Evolutionary conservation across 345 rosid species (phyloP), one percentile per base, ranked within the genome.

Genomic region (Boechera stricta): DNA sequence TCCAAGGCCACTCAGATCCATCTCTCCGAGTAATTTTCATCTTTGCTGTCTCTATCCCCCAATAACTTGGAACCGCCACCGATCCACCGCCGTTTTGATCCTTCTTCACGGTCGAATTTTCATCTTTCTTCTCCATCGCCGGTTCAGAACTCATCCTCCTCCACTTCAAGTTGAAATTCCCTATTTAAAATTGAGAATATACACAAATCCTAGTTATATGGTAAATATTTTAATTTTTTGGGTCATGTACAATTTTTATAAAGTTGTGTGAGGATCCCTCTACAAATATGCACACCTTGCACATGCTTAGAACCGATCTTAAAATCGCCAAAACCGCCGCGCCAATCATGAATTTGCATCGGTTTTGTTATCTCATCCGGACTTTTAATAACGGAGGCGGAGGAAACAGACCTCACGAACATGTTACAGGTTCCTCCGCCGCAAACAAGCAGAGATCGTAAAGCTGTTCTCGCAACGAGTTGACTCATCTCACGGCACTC

Each of bases 1-100:
- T 90, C 97, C 97, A 90, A 13, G 94, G 93, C 97, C 97, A 90
- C 53, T 81, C 85, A 0, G 88, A 76, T 29, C 94, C 94, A 72
- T 93, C 94, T 55, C 75, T 87, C 64, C 83, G 70, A 9, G 73
- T 62, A 67, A 90, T 70, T 84, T 79, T 86, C 38, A 90, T 79
- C 84, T 83, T 87, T n/a, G 86, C 86, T 75, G 80, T 84, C 58
- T 82, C 67, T 29, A 90, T 82, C 11, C 97, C 98, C 97, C 98
- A 93, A 54, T 93, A 93, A 72, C 89, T 89, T 60, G 86, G 77
- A 53, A 71, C 65, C 52, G 32, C 63, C 60, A 65, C 58, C 18
- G 31, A 29, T 42, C 72, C 80, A 42, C 79, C 71, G 41, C 75
- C 84, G 48, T 72, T 58, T 36, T 73, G 60, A 70, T 71, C 81